phyloP scores from a whole-genome alignment of 495 filamentous ascomycete genomes.

The Hypoxylon fuscum region DNA sequence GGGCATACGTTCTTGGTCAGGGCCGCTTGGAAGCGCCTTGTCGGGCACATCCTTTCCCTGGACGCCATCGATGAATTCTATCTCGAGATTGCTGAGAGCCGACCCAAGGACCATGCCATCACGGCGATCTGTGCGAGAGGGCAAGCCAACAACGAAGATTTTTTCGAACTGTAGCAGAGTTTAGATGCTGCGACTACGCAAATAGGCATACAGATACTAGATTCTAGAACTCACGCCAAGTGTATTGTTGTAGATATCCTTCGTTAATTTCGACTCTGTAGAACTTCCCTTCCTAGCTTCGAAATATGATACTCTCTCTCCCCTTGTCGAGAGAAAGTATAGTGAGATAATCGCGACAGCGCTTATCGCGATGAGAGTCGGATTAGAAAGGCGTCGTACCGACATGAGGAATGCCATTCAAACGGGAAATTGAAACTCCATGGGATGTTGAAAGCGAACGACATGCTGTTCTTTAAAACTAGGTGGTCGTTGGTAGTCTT shows the following conservation, averaged over 20 bases:
- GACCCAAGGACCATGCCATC: constrained; percentile 63
- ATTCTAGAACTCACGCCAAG: constrained; percentile 29
- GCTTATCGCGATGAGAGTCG: constrained; percentile 10
- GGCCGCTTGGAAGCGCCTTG: constrained; percentile 48
- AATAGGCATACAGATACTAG: neutral
- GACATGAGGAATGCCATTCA: constrained; percentile 14
- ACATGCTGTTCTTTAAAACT: neutral
- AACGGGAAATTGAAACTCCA: neutral
- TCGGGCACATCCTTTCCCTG: constrained; percentile 46
- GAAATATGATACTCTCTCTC: constrained; percentile 6
- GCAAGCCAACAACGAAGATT: constrained; percentile 62
- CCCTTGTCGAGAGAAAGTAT: constrained; percentile 19
- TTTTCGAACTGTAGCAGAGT: constrained; percentile 59
- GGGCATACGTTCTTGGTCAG: constrained; percentile 9
- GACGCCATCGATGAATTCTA: constrained; percentile 61
- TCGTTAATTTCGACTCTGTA: neutral
- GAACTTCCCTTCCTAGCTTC: neutral
- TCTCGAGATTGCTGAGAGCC: constrained; percentile 55
- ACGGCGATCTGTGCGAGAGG: constrained; percentile 62
- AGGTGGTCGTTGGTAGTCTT: neutral
- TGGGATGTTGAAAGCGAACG: neutral
- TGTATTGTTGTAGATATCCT: constrained; percentile 35
- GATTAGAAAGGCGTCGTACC: constrained; percentile 15
- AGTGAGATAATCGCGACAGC: constrained; percentile 15
- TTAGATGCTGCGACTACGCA: neutral